These are phyloP conservation scores for Auriscalpium microsporum DNA, from an alignment of 768 basidiomycete genomes.

Conservation along the genomic window DNA sequence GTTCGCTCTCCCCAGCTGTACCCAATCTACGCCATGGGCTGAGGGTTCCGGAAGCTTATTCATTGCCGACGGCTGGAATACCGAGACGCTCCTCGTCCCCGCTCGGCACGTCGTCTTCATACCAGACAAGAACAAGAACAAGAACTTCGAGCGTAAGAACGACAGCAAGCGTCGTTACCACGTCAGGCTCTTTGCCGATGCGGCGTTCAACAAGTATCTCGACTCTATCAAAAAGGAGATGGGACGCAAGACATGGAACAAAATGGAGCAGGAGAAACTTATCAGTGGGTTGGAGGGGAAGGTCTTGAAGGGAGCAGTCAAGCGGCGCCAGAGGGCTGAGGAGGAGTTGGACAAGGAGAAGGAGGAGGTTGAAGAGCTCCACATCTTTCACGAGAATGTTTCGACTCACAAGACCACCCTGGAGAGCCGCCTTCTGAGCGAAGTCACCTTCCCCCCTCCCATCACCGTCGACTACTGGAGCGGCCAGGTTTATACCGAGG, in stretches of 20 bases:
- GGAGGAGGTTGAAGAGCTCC: neutral
- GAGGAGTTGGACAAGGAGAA: neutral
- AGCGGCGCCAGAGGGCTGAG: neutral
- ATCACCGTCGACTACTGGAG: conserved; percentile 5
- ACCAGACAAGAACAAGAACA: neutral
- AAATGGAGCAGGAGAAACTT: neutral
- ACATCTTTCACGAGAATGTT: neutral
- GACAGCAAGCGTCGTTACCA: neutral
- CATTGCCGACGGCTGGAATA: conserved; percentile 18
- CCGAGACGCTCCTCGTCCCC: neutral
- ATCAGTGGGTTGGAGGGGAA: neutral
- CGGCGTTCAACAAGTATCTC: conserved; percentile 19
- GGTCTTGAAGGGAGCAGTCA: neutral
- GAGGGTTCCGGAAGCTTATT: conserved; percentile 12
- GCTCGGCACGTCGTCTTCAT: neutral
- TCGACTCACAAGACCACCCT: neutral
- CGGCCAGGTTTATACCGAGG: conserved; percentile 13
- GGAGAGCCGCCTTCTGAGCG: neutral
- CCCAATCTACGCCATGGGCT: too few relatives aligned
- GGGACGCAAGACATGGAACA: rapidly evolving
- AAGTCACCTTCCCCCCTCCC: conserved; percentile 2
- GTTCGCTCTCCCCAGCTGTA: too few relatives aligned
- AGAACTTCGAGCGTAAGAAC: neutral
- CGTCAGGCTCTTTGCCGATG: neutral
- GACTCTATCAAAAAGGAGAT: conserved; percentile 13